A percentile compares a stretch with the other conserved stretches of the same genome.
phyloP scores from a whole-genome alignment of 306 rosid genomes.

The Prunus kanzakura region DNA sequence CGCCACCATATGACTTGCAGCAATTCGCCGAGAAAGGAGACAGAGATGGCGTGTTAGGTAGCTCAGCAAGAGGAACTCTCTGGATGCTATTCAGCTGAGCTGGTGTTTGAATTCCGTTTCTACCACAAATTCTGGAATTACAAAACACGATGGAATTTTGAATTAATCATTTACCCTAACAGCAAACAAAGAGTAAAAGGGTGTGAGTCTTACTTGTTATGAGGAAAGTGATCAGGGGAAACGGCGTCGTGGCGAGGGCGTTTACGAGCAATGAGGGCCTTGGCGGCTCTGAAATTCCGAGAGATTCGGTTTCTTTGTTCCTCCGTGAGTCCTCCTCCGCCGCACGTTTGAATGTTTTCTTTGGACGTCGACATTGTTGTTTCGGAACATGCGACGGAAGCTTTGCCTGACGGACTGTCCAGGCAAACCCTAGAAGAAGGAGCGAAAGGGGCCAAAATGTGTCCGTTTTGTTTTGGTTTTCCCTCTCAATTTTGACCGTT shows the following conservation, averaged over 20 bases:
- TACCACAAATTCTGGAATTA: constrained; percentile 35
- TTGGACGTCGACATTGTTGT: constrained; percentile 3
- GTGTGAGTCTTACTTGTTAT: constrained; percentile 6
- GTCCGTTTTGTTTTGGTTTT: background rate
- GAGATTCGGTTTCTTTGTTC: constrained; percentile 56
- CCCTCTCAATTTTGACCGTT: background rate
- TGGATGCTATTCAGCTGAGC: constrained; percentile 24
- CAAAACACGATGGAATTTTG: background rate
- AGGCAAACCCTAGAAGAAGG: background rate
- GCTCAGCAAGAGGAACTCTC: constrained; percentile 59
- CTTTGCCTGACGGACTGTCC: background rate
- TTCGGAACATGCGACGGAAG: background rate
- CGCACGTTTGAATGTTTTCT: constrained; percentile 5
- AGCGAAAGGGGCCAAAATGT: background rate
- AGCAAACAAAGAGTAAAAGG: background rate
- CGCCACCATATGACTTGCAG: constrained; percentile 16
- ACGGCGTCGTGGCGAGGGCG: constrained; percentile 49
- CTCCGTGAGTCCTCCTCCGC: constrained; percentile 31
- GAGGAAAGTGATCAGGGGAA: constrained; percentile 17
- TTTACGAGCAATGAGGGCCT: constrained; percentile 70
- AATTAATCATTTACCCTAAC: background rate
- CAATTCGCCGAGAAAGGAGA: constrained; percentile 1
- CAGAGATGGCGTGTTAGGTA: constrained; percentile 33
- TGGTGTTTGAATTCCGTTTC: constrained; percentile 16
- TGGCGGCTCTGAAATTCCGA: constrained; percentile 58